Percentiles rank a stretch among this genome's conserved stretches.
These are phyloP conservation scores for Scheffersomyces quercinus DNA, from an alignment of 1,139 yeast species.

Conservation along the genomic window DNA sequence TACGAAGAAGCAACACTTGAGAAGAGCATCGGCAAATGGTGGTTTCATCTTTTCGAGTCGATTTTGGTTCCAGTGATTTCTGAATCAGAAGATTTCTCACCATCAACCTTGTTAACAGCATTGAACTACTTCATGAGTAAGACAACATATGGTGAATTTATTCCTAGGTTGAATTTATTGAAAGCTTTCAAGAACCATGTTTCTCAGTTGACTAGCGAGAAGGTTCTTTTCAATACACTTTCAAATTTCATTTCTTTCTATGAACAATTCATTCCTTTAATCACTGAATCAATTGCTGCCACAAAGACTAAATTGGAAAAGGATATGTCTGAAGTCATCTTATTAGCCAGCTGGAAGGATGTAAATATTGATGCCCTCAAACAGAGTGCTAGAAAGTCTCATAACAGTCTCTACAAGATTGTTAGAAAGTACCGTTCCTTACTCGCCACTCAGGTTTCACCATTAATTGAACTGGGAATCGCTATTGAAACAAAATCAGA, in stretches of 20 bases:
- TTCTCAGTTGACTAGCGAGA: constrained; percentile 17
- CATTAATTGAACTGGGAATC: constrained; percentile 66
- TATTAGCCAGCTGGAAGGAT: constrained; percentile 96
- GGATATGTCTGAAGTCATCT: constrained; percentile 78
- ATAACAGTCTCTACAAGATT: constrained; percentile 76
- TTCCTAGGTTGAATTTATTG: constrained; percentile 56
- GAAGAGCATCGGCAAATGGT: constrained; percentile 71
- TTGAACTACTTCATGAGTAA: constrained; percentile 75
- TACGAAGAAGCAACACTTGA: constrained; percentile 61
- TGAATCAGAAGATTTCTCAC: constrained; percentile 27
- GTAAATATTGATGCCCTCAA: constrained; percentile 90
- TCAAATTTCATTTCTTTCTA: constrained; percentile 66
- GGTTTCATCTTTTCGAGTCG: constrained; percentile 87
- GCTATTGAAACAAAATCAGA: constrained; percentile 13
- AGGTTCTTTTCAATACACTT: constrained; percentile 43
- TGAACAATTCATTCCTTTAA: constrained; percentile 56
- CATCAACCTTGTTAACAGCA: constrained; percentile 58
- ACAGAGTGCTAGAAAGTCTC: constrained; percentile 90
- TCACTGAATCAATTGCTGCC: constrained; percentile 45
- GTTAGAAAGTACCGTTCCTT: constrained; percentile 79
- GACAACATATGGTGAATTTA: constrained; percentile 74
- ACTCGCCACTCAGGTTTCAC: constrained; percentile 53
- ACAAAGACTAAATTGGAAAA: constrained; percentile 64
- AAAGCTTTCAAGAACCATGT: constrained; percentile 62
- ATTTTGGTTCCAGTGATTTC: constrained; percentile 51